Base-by-base conservation (phyloP, 176 grass and related monocot genomes). In the Oryza australiensis region DNA sequence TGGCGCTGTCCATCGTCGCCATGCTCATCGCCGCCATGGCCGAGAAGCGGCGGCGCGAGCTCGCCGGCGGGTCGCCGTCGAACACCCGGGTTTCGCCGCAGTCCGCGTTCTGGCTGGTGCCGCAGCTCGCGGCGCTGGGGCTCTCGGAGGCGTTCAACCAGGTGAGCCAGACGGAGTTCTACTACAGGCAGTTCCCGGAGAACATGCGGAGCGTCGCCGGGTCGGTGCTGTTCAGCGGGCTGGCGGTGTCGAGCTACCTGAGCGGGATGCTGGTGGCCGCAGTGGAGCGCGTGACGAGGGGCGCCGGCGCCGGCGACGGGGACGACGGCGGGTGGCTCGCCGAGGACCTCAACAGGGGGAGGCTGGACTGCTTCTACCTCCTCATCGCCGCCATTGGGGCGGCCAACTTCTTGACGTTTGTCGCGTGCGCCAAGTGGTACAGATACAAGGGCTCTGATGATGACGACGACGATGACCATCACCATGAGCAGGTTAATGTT, bases 121-220 rank as follows among this genome's bases (percentile, higher is more conserved):
- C 90, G 15, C 89, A 91, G 85, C 86, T 94, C 7, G 55, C 85
- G 18, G 72, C 72, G 43, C 60, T 90, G 26, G 87, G 94, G 1
- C 65, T 94, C 1, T 85, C 85, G 5, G 94, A 97, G 67, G 91
- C 91, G 33, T 92, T 94, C 82, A 92, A 91, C 80, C 43, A 90
- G 27, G 79, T 94, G 14, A 88, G 89, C 79, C 94, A 90, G 75
- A 80, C 87, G 53, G 94, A 94, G 78, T 92, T 97, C 86, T 92
- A 88, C 82, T 97, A 94, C 85, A 94, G 90, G 51, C 82, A 97
- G 70, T 88, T 97, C 37, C 91, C 87, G 7, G 94, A 97, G 72
- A 94, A 88, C 83, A 94, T 94, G 91, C 84, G 91, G 55, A 94
- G 91, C 89, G 35, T 97, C 14, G 91, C 91, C 12, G 94, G 84